phyloP scores from a whole-genome alignment of 352 stramenopile genomes.

The Globisporangium nunn region DNA sequence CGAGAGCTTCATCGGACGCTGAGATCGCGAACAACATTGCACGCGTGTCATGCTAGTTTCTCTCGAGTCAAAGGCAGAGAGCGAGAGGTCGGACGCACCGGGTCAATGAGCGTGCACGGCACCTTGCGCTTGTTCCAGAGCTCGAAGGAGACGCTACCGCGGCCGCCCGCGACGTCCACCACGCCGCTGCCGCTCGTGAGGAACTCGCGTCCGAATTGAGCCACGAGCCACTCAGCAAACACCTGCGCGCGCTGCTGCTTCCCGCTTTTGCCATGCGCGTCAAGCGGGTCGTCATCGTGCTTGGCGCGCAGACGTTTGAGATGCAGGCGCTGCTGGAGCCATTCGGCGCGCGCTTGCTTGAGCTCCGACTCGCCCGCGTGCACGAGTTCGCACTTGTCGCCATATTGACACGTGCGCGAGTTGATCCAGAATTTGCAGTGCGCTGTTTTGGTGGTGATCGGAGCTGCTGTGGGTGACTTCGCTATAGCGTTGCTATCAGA shows the following conservation, averaged over 20 bases:
- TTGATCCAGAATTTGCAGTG: constrained; percentile 87
- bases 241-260: constrained; percentile 68
- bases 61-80: background rate
- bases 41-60: background rate
- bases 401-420: constrained; percentile 58
- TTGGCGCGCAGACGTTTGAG: constrained; percentile 50
- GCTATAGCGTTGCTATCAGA: background rate
- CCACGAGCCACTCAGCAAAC: constrained; percentile 74
- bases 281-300: constrained; percentile 50
- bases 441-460: background rate
- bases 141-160: constrained; percentile 78
- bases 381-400: constrained; percentile 56
- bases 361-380: constrained; percentile 41
- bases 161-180: constrained; percentile 75
- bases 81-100: constrained; percentile 24
- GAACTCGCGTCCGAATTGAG: constrained; percentile 44
- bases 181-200: constrained; percentile 52
- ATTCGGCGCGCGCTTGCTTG: constrained; percentile 44
- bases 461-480: constrained; percentile 3
- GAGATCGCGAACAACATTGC: constrained; percentile 6
- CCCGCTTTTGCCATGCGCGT: constrained; percentile 61
- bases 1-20: constrained; percentile 70
- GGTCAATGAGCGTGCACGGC: constrained; percentile 71
- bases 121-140: constrained; percentile 79
- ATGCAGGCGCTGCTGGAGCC: constrained; percentile 53